Conservation (phyloP, 306 rosid species). For the Leucaena leucocephala region DNA sequence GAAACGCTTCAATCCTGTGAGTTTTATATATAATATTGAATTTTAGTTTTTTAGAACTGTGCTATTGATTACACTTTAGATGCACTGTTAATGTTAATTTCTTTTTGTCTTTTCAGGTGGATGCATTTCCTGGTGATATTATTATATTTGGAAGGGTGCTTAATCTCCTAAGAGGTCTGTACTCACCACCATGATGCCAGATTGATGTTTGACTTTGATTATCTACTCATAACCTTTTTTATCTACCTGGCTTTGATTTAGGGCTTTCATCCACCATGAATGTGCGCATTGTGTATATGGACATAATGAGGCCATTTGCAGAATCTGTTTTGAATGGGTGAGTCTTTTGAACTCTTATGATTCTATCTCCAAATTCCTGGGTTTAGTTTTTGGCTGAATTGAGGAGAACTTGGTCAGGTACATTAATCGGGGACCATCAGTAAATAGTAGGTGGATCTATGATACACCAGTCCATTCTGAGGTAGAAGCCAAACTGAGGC, state of each 20-base stretch:
- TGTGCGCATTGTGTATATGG: conserved; percentile 78
- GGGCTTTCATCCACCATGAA: conserved; percentile 92
- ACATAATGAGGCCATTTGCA: conserved; percentile 98
- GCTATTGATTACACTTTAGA: conserved; percentile 28
- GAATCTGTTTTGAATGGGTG: conserved; percentile 86
- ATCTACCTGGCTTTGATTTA: conserved; percentile 46
- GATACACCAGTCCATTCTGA: conserved; percentile 79
- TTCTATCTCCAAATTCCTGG: conserved; percentile 31
- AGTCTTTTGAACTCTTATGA: conserved; percentile 38
- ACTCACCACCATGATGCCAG: conserved; percentile 26
- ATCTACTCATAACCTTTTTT: conserved; percentile 28
- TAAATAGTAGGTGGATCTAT: conserved; percentile 80
- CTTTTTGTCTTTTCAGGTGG: conserved; percentile 61
- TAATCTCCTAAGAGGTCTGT: conserved; percentile 92
- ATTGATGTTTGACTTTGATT: conserved; percentile 21
- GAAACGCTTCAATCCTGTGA: conserved; percentile 95
- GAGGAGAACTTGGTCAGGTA: conserved; percentile 52
- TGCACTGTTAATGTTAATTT: conserved; percentile 1
- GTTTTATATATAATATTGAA: conserved; percentile 45
- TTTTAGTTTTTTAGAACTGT: conserved; percentile 29
- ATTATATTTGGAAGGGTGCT: conserved; percentile 93
- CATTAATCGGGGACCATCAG: conserved; percentile 67
- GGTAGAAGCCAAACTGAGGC: conserved; percentile 85
- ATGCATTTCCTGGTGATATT: conserved; percentile 99
- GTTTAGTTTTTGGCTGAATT: conserved; percentile 47